These are phyloP conservation scores for Cladophialophora bantiana DNA, from an alignment of 2,329 filamentous ascomycete genomes.

Conservation along the genomic window DNA sequence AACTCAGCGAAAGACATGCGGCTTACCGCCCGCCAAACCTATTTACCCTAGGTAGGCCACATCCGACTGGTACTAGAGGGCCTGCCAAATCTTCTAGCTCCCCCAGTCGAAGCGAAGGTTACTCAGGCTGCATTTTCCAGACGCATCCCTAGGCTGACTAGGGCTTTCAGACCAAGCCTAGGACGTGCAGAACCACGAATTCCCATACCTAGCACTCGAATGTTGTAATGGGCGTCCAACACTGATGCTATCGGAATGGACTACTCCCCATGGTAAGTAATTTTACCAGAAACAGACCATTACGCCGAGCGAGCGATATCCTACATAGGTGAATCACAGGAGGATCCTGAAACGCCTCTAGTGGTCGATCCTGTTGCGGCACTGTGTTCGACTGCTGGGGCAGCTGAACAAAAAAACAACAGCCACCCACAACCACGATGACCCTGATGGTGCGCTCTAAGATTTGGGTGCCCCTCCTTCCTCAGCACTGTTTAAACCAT, in stretches of 20 bases:
- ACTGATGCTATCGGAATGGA: not conserved
- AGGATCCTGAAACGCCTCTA: slow-evolving; percentile 28
- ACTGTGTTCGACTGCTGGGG: slow-evolving; percentile 7
- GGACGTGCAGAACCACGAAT: not conserved
- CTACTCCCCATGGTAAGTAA: not conserved
- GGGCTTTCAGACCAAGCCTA: slow-evolving; percentile 10
- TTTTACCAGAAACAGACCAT: slow-evolving; percentile 17
- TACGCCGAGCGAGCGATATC: not conserved
- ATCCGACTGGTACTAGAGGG: slow-evolving; percentile 8
- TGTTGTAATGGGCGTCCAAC: not conserved
- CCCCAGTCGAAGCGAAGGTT: slow-evolving; percentile 27
- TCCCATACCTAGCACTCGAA: not conserved
- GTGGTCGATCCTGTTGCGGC: slow-evolving; percentile 25
- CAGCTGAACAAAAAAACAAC: slow-evolving; percentile 5
- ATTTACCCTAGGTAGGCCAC: slow-evolving; percentile 10
- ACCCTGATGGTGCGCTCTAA: not conserved
- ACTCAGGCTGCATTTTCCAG: slow-evolving; percentile 26
- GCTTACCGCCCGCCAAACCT: slow-evolving; percentile 21
- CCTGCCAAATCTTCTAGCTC: slow-evolving; percentile 11
- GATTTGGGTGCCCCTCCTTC: not conserved
- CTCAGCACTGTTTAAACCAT: not conserved
- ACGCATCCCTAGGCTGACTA: slow-evolving; percentile 15
- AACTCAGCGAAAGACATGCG: slow-evolving; percentile 5
- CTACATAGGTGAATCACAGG: slow-evolving; percentile 2
- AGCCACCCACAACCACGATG: not conserved